Conservation (phyloP, 2,329 filamentous ascomycete species). For the Aspergillus latus region DNA sequence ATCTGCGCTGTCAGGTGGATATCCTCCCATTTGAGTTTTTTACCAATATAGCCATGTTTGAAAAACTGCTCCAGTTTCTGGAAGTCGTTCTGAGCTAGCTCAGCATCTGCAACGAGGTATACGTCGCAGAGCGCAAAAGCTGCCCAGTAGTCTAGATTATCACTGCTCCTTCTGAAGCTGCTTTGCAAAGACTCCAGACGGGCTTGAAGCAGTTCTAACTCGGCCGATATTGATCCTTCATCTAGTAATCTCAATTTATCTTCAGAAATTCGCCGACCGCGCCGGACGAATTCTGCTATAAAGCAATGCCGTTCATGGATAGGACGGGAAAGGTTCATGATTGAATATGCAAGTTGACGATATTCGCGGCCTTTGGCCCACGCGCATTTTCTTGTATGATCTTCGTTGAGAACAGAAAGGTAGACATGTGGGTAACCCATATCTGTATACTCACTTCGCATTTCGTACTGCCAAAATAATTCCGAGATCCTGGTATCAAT, state of each 20-base stretch:
- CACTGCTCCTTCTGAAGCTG: constrained; percentile 13
- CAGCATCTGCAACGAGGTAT: constrained; percentile 18
- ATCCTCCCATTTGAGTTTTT: constrained; percentile 55
- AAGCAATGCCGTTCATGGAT: constrained; percentile 18
- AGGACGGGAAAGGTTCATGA: constrained; percentile 45
- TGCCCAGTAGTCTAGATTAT: constrained; percentile 31
- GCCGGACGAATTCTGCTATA: constrained; percentile 38
- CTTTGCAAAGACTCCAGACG: constrained; percentile 24
- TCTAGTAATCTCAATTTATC: constrained; percentile 28
- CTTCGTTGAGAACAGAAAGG: constrained; percentile 63
- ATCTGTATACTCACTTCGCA: constrained; percentile 20
- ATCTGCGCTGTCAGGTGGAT: constrained; percentile 63
- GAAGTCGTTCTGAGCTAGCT: constrained; percentile 18
- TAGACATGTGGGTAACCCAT: constrained; percentile 53
- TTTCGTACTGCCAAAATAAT: constrained; percentile 47
- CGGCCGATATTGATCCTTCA: constrained; percentile 19
- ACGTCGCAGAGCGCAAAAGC: constrained; percentile 37
- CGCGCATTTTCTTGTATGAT: constrained; percentile 54
- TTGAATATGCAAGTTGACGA: constrained; percentile 57
- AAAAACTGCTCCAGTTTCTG: constrained; percentile 31
- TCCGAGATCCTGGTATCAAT: constrained; percentile 55
- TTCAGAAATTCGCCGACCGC: constrained; percentile 36
- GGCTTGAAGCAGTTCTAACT: constrained; percentile 22
- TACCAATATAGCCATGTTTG: constrained; percentile 28
- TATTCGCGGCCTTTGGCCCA: constrained; percentile 56